Evolutionary conservation across 331 rosid genomes (phyloP).

Genomic region (Acacia concinna): DNA sequence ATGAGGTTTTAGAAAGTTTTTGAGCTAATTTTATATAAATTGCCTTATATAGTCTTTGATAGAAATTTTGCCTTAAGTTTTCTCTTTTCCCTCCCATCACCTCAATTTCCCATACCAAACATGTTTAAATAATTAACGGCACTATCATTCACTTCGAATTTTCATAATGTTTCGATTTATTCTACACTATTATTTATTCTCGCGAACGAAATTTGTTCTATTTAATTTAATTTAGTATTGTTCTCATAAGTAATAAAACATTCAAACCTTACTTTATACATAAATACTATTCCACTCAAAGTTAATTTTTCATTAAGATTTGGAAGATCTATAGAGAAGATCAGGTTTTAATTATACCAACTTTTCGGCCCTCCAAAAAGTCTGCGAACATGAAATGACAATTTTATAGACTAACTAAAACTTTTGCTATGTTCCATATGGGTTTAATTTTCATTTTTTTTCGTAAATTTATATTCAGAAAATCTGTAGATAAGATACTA

Average conservation of each 20-base stretch:
- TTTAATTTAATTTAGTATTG: neutral
- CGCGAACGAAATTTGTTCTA: neutral
- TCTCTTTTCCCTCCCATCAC: no score
- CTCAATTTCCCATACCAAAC: no score
- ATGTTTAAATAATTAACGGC: neutral
- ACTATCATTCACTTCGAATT: neutral
- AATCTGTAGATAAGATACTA: neutral
- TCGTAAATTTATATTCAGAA: neutral
- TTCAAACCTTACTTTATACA: neutral
- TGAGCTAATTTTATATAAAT: no score
- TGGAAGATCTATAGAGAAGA: no score
- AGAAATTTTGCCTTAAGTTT: no score
- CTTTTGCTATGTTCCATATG: no score
- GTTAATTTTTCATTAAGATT: no score
- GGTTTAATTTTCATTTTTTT: no score
- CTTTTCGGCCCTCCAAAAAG: neutral
- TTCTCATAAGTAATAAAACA: neutral
- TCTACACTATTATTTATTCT: no score
- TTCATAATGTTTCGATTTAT: neutral
- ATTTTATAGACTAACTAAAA: no score
- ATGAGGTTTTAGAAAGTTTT: no score
- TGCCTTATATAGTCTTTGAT: no score
- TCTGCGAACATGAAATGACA: neutral
- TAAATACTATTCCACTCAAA: neutral
- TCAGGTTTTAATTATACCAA: neutral